phyloP scores from a whole-genome alignment of 306 rosid genomes.

The Rosa rugosa region DNA sequence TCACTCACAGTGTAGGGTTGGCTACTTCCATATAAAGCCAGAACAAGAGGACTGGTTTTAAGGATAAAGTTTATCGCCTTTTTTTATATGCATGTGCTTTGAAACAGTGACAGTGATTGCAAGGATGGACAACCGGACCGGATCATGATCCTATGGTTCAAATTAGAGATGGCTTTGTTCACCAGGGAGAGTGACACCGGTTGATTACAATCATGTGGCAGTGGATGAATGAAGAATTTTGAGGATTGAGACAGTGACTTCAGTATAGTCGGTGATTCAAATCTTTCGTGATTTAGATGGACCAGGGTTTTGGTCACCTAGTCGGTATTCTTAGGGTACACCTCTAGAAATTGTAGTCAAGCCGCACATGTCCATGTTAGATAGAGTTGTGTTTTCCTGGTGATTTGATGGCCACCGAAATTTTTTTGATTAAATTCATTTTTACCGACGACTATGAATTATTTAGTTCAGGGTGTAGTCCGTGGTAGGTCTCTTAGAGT shows the following conservation, averaged over 20 bases:
- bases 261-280: constrained; percentile 10
- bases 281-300: not conserved
- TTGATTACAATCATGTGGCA: not conserved
- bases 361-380: no score
- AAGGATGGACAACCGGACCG: no score
- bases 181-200: not conserved
- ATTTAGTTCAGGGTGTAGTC: no score
- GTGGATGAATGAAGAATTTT: not conserved
- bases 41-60: not conserved
- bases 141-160: not conserved
- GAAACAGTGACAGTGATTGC: not conserved
- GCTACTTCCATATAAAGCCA: not conserved
- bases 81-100: not conserved
- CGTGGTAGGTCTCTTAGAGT: no score
- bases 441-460: no score
- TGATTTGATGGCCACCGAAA: no score
- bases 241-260: not conserved
- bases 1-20: not conserved
- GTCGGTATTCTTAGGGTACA: not conserved
- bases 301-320: not conserved
- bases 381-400: no score
- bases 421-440: no score
- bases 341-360: not conserved
- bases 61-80: not conserved
- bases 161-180: not conserved